Evolutionary conservation across 768 basidiomycete genomes (phyloP).

Genomic region (Collybiopsis confluens): DNA sequence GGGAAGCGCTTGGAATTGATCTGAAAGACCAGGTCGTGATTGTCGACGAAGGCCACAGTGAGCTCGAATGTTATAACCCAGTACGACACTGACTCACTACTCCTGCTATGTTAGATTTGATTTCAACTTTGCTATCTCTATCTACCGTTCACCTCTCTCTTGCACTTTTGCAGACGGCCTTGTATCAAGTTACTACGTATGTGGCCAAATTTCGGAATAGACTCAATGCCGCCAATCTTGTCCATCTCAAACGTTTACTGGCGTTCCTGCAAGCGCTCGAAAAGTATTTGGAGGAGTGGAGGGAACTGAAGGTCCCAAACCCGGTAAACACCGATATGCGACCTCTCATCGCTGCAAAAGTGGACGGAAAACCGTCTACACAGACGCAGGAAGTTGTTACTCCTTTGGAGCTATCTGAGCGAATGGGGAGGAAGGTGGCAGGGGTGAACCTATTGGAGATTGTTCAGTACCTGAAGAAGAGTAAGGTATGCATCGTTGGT

Average conservation of each 20-base stretch:
- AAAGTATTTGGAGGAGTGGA: conserved; percentile 57
- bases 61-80: conserved; percentile 24
- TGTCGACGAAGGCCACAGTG: conserved; percentile 96
- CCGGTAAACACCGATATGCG: not conserved
- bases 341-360: not conserved
- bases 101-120: conserved; percentile 58
- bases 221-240: conserved; percentile 64
- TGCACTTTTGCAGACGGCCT: conserved; percentile 51
- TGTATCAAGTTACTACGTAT: conserved; percentile 76
- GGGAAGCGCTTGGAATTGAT: conserved; percentile 86
- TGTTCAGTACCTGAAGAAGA: conserved; percentile 72
- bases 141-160: conserved; percentile 69
- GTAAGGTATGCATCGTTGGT: conserved; percentile 57
- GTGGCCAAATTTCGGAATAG: conserved; percentile 73
- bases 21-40: conserved; percentile 82
- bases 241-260: conserved; percentile 79
- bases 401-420: conserved; percentile 58
- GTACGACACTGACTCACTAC: not conserved
- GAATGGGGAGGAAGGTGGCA: conserved; percentile 61
- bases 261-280: conserved; percentile 67
- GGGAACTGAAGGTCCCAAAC: conserved; percentile 18
- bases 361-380: not conserved
- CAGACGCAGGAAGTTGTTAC: conserved; percentile 60
- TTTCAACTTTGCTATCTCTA: conserved; percentile 83
- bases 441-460: conserved; percentile 84